Conservation (phyloP, 768 basidiomycete genomes). For the Plicaturopsis crispa region DNA sequence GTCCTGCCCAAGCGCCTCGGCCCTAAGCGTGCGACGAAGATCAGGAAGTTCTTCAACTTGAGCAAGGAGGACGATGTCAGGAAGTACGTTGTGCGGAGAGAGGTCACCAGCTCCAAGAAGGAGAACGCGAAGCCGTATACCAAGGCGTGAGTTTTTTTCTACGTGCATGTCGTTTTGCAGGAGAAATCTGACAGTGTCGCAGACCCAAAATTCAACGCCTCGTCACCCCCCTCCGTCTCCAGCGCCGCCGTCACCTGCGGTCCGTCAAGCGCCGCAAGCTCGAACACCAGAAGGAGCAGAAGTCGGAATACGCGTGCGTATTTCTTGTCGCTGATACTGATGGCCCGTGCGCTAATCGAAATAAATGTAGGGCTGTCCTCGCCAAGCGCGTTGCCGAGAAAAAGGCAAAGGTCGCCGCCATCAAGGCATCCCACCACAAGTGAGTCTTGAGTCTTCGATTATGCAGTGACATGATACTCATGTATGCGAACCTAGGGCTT, state of each 20-base stretch:
- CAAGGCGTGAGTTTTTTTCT: slow-evolving; percentile 79
- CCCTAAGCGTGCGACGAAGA: slow-evolving; percentile 96
- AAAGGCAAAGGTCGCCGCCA: slow-evolving; percentile 84
- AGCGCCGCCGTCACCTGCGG: slow-evolving; percentile 89
- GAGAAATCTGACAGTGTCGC: background rate
- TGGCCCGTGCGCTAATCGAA: slow-evolving; percentile 3
- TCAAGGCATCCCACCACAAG: slow-evolving; percentile 81
- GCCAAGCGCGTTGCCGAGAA: slow-evolving; percentile 89
- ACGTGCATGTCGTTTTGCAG: no score
- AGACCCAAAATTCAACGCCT: slow-evolving; percentile 97
- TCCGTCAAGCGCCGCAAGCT: slow-evolving; percentile 84
- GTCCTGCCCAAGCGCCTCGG: slow-evolving; percentile 94
- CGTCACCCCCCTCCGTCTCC: slow-evolving; percentile 91
- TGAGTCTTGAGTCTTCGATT: slow-evolving; percentile 17
- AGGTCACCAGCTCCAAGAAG: slow-evolving; percentile 88
- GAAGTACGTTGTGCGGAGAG: slow-evolving; percentile 92
- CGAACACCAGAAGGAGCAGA: slow-evolving; percentile 92
- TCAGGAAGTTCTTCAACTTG: slow-evolving; percentile 95
- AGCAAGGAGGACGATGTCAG: slow-evolving; percentile 97
- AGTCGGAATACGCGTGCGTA: slow-evolving; percentile 83
- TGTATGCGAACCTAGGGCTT: no score
- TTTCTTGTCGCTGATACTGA: background rate
- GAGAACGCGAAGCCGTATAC: slow-evolving; percentile 86
- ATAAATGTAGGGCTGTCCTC: slow-evolving; percentile 46
- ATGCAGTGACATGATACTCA: background rate